Evolutionary conservation across 2,329 filamentous ascomycete species (phyloP).

Genomic region (Verruconis gallopava): DNA sequence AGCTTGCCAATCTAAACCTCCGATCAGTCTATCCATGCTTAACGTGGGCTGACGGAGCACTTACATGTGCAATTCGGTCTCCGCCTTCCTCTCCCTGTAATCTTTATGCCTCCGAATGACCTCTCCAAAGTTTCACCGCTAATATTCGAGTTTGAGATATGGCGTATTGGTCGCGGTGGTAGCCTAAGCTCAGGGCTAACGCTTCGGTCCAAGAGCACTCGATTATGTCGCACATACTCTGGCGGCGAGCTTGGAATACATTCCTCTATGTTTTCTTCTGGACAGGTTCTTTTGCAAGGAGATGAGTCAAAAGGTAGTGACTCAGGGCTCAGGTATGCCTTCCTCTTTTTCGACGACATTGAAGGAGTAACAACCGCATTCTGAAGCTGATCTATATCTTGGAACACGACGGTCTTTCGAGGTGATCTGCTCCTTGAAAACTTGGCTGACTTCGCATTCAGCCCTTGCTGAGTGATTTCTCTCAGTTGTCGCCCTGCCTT

Average conservation of each 20-base stretch:
- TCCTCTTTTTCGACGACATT: conserved; percentile 23
- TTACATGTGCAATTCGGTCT: conserved; percentile 7
- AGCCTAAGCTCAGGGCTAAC: conserved; percentile 3
- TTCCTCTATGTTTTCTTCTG: conserved; percentile 1
- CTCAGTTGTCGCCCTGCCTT: conserved; percentile 34
- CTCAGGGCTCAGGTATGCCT: conserved; percentile 25
- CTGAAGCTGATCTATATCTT: conserved; percentile 17
- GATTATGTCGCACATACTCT: no score
- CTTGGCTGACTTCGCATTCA: conserved; percentile 23
- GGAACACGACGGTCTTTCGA: conserved; percentile 27
- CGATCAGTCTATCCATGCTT: no score
- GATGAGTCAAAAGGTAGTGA: conserved; percentile 29
- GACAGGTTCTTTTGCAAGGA: conserved; percentile 18
- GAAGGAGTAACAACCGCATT: conserved; percentile 19
- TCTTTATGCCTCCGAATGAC: conserved; percentile 1
- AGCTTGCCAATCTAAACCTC: conserved; percentile 43
- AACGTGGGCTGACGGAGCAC: no score
- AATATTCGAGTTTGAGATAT: background rate
- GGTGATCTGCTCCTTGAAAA: conserved; percentile 9
- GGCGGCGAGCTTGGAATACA: conserved; percentile 9
- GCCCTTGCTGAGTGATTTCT: conserved; percentile 35
- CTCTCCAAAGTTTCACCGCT: conserved; percentile 4
- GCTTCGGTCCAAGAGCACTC: conserved; percentile 4
- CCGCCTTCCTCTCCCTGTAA: background rate
- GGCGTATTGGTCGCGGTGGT: conserved; percentile 1